Evolutionary conservation across 805 yeast genomes (phyloP), one percentile per base, ranked within the genome.

Genomic region (Cyberlindnera japonica): DNA sequence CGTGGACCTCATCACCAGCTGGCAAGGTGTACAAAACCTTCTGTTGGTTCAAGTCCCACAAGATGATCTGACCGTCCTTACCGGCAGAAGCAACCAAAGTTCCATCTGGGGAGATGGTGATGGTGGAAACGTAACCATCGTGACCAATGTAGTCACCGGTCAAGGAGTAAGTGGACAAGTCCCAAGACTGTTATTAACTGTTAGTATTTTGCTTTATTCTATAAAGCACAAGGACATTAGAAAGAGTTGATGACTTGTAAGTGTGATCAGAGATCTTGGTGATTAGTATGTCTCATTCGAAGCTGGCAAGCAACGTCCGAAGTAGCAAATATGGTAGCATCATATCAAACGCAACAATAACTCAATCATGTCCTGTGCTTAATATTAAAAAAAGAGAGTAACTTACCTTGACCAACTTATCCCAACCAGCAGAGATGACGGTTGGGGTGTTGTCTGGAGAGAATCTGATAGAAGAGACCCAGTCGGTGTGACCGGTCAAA

Each of bases 81-180:
- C 99, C 99, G 73, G 96, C 98, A 59, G 99, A 90, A 60, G 99
- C 98, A 74, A 95, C 86, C 67, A 93, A 79, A 57, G 99, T 83
- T 79, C 98, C 99, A 77, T 93, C 99, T 77, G 99, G 99, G 56
- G 99, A 89, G 69, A 93, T 83, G 67, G 96, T 88, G 77, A 93
- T 81, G 69, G 95, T 75, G 68, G 95, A 86, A 63, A 93, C 84
- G 93, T 90, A 90, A 76, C 96, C 96, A 72, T 93, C 88, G 95
- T 93, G 99, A 69, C 99, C 99, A 65, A 88, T 79, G 81, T 85
- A 86, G 77, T 93, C 98, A 68, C 97, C 95, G 69, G 83, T 81
- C 65, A 88, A 79, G 63, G 79, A 71, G 81, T 81, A 83, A 70
- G 81, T 81, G 66, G 73, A 69, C 68, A 89, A 78, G 74, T 89